Conservation (phyloP, 2,329 filamentous ascomycete species). For the Drechmeria coniospora region DNA sequence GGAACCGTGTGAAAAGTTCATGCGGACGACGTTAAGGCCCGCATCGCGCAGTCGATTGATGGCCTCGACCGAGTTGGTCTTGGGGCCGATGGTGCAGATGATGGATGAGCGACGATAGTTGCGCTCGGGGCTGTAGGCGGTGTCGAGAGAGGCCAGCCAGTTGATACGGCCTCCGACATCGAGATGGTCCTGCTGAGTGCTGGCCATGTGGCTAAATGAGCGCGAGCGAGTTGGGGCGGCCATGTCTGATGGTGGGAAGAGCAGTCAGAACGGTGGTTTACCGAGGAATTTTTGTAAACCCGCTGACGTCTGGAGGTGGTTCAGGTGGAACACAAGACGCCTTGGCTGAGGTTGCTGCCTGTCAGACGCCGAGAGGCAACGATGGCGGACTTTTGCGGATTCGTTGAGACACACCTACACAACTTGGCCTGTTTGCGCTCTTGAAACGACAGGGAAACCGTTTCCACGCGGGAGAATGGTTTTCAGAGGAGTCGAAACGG, state of each 20-base stretch:
- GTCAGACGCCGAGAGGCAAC: too few relatives aligned
- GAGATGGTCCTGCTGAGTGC: conserved; percentile 73
- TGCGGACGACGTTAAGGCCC: conserved; percentile 95
- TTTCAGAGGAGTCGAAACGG: too few relatives aligned
- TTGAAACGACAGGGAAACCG: too few relatives aligned
- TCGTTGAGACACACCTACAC: too few relatives aligned
- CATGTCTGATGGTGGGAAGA: conserved; percentile 3
- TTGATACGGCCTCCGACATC: conserved; percentile 55
- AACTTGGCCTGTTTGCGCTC: too few relatives aligned
- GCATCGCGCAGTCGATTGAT: conserved; percentile 85
- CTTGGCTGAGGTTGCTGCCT: too few relatives aligned
- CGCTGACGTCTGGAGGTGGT: too few relatives aligned
- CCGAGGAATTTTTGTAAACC: too few relatives aligned
- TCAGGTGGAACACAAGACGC: too few relatives aligned
- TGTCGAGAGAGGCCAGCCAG: conserved; percentile 63
- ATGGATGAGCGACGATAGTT: conserved; percentile 96
- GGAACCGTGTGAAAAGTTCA: conserved; percentile 80
- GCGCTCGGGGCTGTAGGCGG: conserved; percentile 69
- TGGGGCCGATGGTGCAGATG: conserved; percentile 97
- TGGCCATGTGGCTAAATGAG: conserved; percentile 31
- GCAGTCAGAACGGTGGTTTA: too few relatives aligned
- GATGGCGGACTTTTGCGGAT: too few relatives aligned
- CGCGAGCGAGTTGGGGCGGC: conserved; percentile 15
- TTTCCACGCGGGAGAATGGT: too few relatives aligned
- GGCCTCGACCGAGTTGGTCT: conserved; percentile 95